phyloP scores from a whole-genome alignment of 148 eudicot species.

The Fagopyrum homotropicum region DNA sequence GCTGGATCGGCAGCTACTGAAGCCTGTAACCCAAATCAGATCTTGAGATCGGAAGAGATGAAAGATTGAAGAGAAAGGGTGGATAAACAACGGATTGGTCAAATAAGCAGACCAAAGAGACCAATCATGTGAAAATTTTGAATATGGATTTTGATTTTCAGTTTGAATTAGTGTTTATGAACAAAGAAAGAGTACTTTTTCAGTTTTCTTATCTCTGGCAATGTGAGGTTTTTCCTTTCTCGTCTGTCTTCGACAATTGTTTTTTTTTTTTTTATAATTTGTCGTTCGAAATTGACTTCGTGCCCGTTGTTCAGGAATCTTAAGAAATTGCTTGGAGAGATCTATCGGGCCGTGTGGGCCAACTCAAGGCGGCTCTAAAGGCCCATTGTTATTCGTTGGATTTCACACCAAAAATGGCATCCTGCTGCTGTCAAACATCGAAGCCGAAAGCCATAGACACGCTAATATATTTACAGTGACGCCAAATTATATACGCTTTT shows the following conservation, averaged over 20 bases:
- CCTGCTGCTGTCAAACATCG: too few relatives aligned
- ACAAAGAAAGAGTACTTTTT: not conserved
- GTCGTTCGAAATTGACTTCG: not conserved
- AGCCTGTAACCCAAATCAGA: not conserved
- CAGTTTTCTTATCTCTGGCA: not conserved
- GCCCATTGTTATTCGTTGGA: not conserved
- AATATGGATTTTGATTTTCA: not conserved
- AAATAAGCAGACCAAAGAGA: not conserved
- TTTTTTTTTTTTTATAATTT: too few relatives aligned
- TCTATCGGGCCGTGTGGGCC: slow-evolving; percentile 1
- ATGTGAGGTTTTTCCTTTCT: not conserved
- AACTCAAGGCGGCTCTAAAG: not conserved
- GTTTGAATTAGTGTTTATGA: not conserved
- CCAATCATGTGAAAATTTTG: slow-evolving; percentile 27
- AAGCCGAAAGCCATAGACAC: too few relatives aligned
- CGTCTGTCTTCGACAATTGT: not conserved
- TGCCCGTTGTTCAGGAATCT: not conserved
- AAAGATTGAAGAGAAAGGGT: not conserved
- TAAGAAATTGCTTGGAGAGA: not conserved
- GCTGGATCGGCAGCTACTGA: slow-evolving; percentile 1
- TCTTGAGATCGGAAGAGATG: slow-evolving; percentile 6
- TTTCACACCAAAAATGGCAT: too few relatives aligned
- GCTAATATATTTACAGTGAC: too few relatives aligned
- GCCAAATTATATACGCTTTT: too few relatives aligned
- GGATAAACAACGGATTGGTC: not conserved